Evolutionary conservation across 768 basidiomycete species (phyloP), one percentile per base, ranked within the genome.

Genomic region (Termitomyces heimii): DNA sequence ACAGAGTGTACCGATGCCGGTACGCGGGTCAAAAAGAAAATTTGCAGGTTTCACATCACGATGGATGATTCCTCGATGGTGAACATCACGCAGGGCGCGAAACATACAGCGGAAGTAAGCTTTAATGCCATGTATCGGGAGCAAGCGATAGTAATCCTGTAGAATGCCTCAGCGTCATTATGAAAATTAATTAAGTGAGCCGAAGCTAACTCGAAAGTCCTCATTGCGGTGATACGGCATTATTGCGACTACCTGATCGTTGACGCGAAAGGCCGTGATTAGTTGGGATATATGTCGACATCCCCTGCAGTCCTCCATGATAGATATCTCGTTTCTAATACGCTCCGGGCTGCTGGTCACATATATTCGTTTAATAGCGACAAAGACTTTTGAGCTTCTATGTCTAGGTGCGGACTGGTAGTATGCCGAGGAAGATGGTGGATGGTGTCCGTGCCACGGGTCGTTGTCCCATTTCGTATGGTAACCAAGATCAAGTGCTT

Each of bases 21-120:
- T 88, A 37, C 79, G 82, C 37, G 92, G 87, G 69, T 98, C 92
- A 69, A 88, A 98, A 35, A 98, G 79, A 69, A 98, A 98, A 70
- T 98, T 98, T 58, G 95, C 96, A 22, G 96, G 95, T 68, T 98
- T 98, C 64, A 98, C 92, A 71, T 98, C 96, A 45, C 96, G 91
- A 70, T 98, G 96, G 52, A 98, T 91, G 65, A 98, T 88, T 5
- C 82, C 83, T 53, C 94, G 79, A 12, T 83, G 75, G 68, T 98
- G 95, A 26, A 94, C 88, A 66, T 96, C 94, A 48, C 89, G 84
- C 54, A 98, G 71, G 3, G 92, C 95, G 43, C 91, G 88, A 69
- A 98, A 86, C 71, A 99, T 83, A 67, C 91, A 94, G 35, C 89
- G 84, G 63, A 98, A 86, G 73, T 98, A 99, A 44, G 83, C 74